Conservation (phyloP, 2,329 filamentous ascomycete species). For the Atkinsonella hypoxylon region DNA sequence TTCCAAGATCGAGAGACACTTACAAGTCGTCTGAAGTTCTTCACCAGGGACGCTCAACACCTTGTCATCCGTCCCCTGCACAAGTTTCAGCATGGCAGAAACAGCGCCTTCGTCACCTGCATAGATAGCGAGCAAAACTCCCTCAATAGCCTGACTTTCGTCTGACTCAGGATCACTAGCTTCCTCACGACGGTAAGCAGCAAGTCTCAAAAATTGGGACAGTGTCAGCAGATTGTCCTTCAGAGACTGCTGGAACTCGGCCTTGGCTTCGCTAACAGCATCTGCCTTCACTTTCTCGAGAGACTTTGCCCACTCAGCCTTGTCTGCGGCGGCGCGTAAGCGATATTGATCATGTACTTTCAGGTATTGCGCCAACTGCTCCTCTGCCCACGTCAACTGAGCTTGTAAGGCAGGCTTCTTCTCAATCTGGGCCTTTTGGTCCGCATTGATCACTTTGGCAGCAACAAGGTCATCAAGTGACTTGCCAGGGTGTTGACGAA, state of each 20-base stretch:
- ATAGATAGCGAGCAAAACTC: conserved; percentile 67
- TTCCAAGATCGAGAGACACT: conserved; percentile 19
- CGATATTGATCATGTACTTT: conserved; percentile 66
- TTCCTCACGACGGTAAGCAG: conserved; percentile 62
- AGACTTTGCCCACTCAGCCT: conserved; percentile 47
- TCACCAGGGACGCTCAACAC: conserved; percentile 55
- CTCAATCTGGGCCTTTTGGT: conserved; percentile 64
- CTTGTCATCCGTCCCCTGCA: conserved; percentile 56
- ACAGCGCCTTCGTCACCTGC: conserved; percentile 66
- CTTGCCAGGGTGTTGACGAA: conserved; percentile 57
- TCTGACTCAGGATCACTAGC: conserved; percentile 53
- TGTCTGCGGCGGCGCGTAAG: conserved; percentile 43
- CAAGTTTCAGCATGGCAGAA: conserved; percentile 62
- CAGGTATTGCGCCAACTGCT: conserved; percentile 62
- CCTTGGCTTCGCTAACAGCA: conserved; percentile 38
- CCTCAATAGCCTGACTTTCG: conserved; percentile 72
- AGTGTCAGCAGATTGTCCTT: conserved; percentile 56
- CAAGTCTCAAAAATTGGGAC: conserved; percentile 70
- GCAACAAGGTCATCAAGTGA: conserved; percentile 62
- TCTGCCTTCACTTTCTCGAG: conserved; percentile 45
- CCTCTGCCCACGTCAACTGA: conserved; percentile 58
- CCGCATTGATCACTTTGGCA: conserved; percentile 62
- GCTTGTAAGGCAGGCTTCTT: conserved; percentile 65
- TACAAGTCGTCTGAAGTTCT: conserved; percentile 59
- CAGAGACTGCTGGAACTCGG: conserved; percentile 39